Base-by-base conservation (phyloP, 352 stramenopile species). In the Phytophthora constricta region DNA sequence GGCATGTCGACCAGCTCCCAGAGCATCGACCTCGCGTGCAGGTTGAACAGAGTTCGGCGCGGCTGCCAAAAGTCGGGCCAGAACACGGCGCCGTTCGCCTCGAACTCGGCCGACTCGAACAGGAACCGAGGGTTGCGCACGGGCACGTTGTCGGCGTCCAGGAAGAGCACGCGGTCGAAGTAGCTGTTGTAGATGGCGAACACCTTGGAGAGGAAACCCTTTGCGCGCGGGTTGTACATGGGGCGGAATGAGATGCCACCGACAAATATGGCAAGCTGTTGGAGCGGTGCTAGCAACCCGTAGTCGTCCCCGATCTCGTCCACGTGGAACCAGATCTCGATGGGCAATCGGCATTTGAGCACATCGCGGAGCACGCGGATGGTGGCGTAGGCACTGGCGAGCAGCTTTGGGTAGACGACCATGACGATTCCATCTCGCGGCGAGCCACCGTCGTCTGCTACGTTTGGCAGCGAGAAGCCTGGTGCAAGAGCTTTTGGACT, bases 41-140 rank as follows among this genome's bases (percentile, higher is more conserved):
- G 58, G 60, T 84, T 82, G 54, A 84, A 84, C 31, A 82, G 77
- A 13, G 76, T 74, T 56, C 76, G 70, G 28, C 20, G 49, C 25
- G 73, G 70, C 28, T 75, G 68, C 77, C 77, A 86, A 59, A 86
- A 83, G 49, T 86, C 77, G 0, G 77, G 77, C 77, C 77, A 86
- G 42, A 86, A 86, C 25, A 83, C 23, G 14, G 77, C 72, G 23
- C 74, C 77, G 0, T 48, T 72, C 16, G 43, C 41, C 7, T 28
- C 39, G 41, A 77, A 84, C 45, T 72, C 67, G 1, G 27, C 31
- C 1, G 48, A 47, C 5, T 65, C 42, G 76, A 84, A 84, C 14
- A 84, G 47, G 27, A 74, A 79, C 8, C 62, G 79, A 42, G 76
- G 76, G 27, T 84, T 67, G 8, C 39, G 50, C 43, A 65, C 73